phyloP scores from a whole-genome alignment of 768 basidiomycete genomes.

The Leccinum uliginosum region DNA sequence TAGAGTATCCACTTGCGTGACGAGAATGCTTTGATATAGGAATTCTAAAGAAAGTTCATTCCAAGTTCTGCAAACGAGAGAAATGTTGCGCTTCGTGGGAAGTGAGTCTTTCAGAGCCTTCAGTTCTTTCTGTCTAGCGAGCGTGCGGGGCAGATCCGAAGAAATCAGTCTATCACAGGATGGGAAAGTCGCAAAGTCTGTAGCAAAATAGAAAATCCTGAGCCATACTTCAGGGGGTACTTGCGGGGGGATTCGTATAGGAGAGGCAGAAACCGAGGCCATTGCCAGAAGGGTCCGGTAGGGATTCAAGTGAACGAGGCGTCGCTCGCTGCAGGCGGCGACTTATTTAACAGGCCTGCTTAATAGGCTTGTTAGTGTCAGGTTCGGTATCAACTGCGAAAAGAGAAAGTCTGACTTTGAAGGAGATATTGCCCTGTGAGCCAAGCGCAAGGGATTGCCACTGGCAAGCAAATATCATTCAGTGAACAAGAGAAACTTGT shows the following conservation, averaged over 20 bases:
- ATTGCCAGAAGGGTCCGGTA: conserved; percentile 5
- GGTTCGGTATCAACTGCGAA: conserved; percentile 1
- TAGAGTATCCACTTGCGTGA: conserved; percentile 18
- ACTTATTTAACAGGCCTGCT: background rate
- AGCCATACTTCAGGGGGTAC: conserved; percentile 31
- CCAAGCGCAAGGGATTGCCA: background rate
- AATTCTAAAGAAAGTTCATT: conserved; percentile 18
- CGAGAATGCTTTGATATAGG: conserved; percentile 21
- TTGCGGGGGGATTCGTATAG: background rate
- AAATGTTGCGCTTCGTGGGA: conserved; percentile 18
- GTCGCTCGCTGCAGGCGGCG: background rate
- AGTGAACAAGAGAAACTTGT: no score
- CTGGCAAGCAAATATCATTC: background rate
- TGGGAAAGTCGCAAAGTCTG: conserved; percentile 11
- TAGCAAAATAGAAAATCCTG: conserved; percentile 21
- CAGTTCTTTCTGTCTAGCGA: conserved; percentile 16
- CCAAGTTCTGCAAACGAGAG: conserved; percentile 26
- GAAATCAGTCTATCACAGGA: conserved; percentile 5
- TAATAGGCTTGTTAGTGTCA: background rate
- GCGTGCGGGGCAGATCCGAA: conserved; percentile 18
- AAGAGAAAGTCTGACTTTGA: background rate
- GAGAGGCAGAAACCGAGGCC: conserved; percentile 1
- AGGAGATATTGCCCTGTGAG: conserved; percentile 1
- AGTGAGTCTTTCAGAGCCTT: conserved; percentile 19
- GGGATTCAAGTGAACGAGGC: background rate